A percentile compares a stretch with the other conserved stretches of the same genome.
Conservation (phyloP, 2,329 filamentous ascomycete species). For the Pseudopyricularia cyperi region DNA sequence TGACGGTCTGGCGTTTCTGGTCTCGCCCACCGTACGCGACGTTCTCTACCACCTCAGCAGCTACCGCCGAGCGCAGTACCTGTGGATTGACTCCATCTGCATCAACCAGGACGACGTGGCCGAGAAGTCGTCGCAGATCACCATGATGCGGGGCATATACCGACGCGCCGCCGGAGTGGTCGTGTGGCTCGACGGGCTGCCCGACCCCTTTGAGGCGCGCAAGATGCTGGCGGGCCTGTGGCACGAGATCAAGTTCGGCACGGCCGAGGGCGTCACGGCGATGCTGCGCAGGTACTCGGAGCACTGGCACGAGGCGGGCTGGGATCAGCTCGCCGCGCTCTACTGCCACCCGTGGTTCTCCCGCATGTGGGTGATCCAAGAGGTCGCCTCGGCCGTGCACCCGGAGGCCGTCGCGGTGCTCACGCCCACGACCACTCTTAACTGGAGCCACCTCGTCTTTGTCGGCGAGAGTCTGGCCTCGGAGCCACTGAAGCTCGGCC, state of each 20-base stretch:
- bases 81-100: constrained; percentile 10
- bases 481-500: background rate
- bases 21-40: background rate
- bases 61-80: background rate
- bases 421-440: background rate
- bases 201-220: background rate
- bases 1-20: background rate
- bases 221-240: background rate
- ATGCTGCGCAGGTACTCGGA: background rate
- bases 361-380: background rate
- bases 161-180: constrained; percentile 2
- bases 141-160: constrained; percentile 8
- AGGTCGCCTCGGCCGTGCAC: background rate
- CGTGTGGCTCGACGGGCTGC: constrained; percentile 3
- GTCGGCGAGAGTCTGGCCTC: background rate
- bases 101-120: constrained; percentile 7
- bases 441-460: background rate
- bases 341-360: background rate
- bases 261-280: background rate
- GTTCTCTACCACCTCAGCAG: background rate
- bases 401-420: background rate
- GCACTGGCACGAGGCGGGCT: background rate
- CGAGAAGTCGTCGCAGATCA: constrained; percentile 7
- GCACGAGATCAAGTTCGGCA: background rate
- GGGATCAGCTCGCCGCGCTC: background rate